Evolutionary conservation across 257 asterid genomes (phyloP), one percentile per base, ranked within the genome.

Genomic region (Sherardia arvensis): DNA sequence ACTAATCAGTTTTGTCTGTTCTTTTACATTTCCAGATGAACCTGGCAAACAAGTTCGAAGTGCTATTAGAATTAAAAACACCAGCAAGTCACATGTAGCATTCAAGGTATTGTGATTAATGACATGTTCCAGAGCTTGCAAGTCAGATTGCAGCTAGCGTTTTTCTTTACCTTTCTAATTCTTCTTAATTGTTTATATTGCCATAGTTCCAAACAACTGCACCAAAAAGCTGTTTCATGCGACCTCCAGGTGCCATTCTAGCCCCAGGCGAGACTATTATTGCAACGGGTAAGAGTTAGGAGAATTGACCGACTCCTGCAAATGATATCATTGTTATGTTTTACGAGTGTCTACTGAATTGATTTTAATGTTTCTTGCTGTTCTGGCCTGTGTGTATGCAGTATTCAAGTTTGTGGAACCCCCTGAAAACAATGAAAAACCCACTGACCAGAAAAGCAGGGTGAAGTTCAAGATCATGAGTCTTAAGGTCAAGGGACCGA

Each of bases 151-250:
- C 28, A 36, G 38, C 56, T 34, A 14, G 26, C 21, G 5, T 49
- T 62, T 53, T 62, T 79, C 71, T 66, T 17, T 17, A 2, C 51
- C 20, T 43, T 43, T 59, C 28, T 66, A 66, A 68, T 28, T 43
- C 53, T 21, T 66, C n/a, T 25, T 77, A 65, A 66, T 71, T 68
- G 48, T 68, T 26, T 57, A 26, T 72, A 65, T 53, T 81, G 61
- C 67, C 64, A 43, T 61, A 87, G 96, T 93, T 93, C 77, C 99
- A 90, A 93, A 93, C 97, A 59, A 90, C 96, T 68, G 90, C 86
- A 62, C 99, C 99, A 28, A 93, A 90, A 73, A 90, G 97, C 69
- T 93, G 97, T 83, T 93, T 87, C 80, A 87, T 93, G 97, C 96
- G 95, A 61, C 96, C 99, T 74, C 97, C 97, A 53, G 96, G 96